These are phyloP conservation scores for Chrysanthemum lavandulifolium DNA, from an alignment of 129 eudicot species.

Conservation along the genomic window DNA sequence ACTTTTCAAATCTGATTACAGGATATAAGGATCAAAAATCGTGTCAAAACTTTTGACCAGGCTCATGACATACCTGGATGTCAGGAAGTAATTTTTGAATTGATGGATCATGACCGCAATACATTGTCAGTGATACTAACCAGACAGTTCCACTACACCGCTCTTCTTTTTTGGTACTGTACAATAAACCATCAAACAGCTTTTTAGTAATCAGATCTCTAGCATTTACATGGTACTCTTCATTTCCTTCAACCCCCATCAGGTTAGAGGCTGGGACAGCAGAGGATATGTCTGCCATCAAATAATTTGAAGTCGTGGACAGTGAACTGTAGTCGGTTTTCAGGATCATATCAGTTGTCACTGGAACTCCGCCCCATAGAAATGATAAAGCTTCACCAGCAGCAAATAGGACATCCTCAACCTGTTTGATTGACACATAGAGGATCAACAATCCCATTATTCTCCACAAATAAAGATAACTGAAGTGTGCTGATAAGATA, in stretches of 20 bases:
- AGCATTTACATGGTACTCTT: constrained; percentile 50
- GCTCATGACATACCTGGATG: constrained; percentile 64
- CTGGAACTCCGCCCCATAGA: constrained; percentile 98
- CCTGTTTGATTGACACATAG: constrained; percentile 47
- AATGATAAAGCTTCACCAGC: constrained; percentile 98
- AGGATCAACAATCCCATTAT: neutral
- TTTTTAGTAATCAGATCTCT: constrained; percentile 81
- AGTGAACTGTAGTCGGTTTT: constrained; percentile 82
- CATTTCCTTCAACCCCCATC: constrained; percentile 43
- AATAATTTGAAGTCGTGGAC: constrained; percentile 79
- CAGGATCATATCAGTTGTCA: constrained; percentile 70
- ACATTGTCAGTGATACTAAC: constrained; percentile 86
- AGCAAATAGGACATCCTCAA: constrained; percentile 93
- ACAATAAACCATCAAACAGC: constrained; percentile 78
- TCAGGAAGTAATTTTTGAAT: constrained; percentile 91
- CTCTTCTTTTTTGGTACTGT: constrained; percentile 90
- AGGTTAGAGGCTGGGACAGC: constrained; percentile 35
- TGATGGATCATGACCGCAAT: constrained; percentile 77
- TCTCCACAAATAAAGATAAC: constrained; percentile 7
- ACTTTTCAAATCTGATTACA: too few relatives aligned
- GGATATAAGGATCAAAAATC: neutral
- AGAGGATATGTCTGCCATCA: constrained; percentile 72
- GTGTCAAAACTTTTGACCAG: neutral
- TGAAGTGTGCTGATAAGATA: constrained; percentile 1
- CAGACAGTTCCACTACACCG: constrained; percentile 97